Conservation (phyloP, 2,329 filamentous ascomycete species). For the Penicillium sp. region DNA sequence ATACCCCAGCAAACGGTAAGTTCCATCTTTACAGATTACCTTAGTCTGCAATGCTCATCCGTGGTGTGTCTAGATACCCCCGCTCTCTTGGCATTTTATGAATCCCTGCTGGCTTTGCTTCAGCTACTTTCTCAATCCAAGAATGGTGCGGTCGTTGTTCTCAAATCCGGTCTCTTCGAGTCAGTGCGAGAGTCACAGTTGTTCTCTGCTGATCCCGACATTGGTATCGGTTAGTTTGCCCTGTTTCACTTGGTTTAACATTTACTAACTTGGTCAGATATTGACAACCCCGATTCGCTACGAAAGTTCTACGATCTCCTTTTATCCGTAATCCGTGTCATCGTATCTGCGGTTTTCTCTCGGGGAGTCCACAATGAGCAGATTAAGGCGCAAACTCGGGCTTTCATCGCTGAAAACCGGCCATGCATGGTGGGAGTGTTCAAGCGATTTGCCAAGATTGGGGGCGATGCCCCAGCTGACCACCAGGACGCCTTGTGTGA, state of each 20-base stretch:
- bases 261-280: conserved; percentile 47
- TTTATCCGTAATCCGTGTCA: conserved; percentile 73
- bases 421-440: conserved; percentile 84
- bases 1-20: conserved; percentile 58
- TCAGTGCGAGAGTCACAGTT: conserved; percentile 78
- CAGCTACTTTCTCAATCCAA: conserved; percentile 81
- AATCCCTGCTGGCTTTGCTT: conserved; percentile 78
- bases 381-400: conserved; percentile 69
- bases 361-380: conserved; percentile 77
- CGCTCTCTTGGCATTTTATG: conserved; percentile 59
- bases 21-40: not conserved
- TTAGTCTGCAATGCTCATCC: not conserved
- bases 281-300: conserved; percentile 67
- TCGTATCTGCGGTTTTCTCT: conserved; percentile 77
- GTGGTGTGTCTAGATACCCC: conserved; percentile 48
- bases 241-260: conserved; percentile 1
- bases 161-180: conserved; percentile 85
- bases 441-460: conserved; percentile 82
- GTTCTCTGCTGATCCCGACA: conserved; percentile 86
- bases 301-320: conserved; percentile 83
- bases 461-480: conserved; percentile 47
- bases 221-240: conserved; percentile 64
- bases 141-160: conserved; percentile 78
- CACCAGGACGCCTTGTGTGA: conserved; percentile 68
- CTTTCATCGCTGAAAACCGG: conserved; percentile 79